Evolutionary conservation across 768 basidiomycete species (phyloP), one percentile per base, ranked within the genome.

Genomic region (Tylopilus balloui): DNA sequence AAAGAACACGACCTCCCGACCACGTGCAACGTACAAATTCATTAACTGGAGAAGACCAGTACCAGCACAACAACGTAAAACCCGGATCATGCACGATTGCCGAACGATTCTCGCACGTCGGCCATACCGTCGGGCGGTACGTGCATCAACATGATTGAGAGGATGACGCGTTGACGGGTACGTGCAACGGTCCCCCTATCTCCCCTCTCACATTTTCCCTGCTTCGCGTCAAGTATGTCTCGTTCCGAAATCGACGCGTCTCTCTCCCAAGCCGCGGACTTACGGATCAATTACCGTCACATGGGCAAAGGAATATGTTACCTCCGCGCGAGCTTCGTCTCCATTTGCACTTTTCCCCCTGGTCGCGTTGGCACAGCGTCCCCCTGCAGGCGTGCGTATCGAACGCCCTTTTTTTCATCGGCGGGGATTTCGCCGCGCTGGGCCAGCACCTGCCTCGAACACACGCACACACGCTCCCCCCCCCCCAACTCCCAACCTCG

Each of bases 231-330:
- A 7, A n/a, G n/a, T 19, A 11, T 15, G n/a, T 42, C 5, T 31
- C 12, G 31, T 13, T 19, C 34, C 38, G 31, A 50, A 45, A n/a
- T 35, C 35, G 50, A 47, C 28, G 12, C 17, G 10, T 36, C 10
- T 13, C 15, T 39, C 42, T 45, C 43, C 25, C 32, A 53, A n/a
- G 46, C 39, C 60, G 43, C 48, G 36, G 46, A 51, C 42, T 41
- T 19, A 25, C 28, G 20, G 36, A 12, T 36, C 28, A 23, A 1
- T 17, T 20, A 32, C 41, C 28, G 44, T 58, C 37, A 42, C 48
- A n/a, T 43, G 32, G 7, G 12, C 17, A 15, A 55, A 34, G 7
- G 28, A 29, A 32, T 41, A 34, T 27, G 48, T 27, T 47, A 27
- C 17, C 20, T 19, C 35, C 31, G 36, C 32, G 34, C 45, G 25